phyloP scores from a whole-genome alignment of 2,329 filamentous ascomycete genomes.

The Aspergillus brasiliensis region DNA sequence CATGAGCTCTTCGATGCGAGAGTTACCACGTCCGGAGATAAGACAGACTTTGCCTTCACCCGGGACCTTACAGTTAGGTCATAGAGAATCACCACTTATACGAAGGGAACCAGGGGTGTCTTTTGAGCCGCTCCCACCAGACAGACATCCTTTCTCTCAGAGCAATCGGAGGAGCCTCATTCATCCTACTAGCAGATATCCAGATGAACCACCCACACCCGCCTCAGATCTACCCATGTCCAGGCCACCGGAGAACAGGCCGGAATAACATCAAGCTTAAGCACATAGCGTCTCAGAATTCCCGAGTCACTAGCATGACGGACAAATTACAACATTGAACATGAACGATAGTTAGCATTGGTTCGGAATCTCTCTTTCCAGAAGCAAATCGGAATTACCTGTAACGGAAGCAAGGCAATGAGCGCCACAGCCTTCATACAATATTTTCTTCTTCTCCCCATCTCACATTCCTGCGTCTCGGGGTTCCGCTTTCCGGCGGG shows the following conservation, averaged over 20 bases:
- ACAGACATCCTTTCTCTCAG: slow-evolving; percentile 29
- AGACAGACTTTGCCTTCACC: slow-evolving; percentile 34
- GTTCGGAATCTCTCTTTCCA: slow-evolving; percentile 24
- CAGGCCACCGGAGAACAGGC: slow-evolving; percentile 21
- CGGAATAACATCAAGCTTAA: slow-evolving; percentile 17
- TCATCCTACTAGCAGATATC: slow-evolving; percentile 26
- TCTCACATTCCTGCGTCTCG: background rate
- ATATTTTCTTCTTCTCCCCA: slow-evolving; percentile 6
- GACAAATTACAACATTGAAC: slow-evolving; percentile 28
- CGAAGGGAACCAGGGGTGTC: slow-evolving; percentile 27
- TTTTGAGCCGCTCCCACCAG: slow-evolving; percentile 24
- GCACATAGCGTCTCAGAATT: slow-evolving; percentile 7
- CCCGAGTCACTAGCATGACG: slow-evolving; percentile 19
- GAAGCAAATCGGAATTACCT: slow-evolving; percentile 18
- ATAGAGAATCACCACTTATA: slow-evolving; percentile 26
- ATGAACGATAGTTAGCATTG: slow-evolving; percentile 37
- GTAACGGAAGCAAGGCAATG: slow-evolving; percentile 18
- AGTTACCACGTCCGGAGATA: slow-evolving; percentile 32
- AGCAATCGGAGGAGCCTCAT: slow-evolving; percentile 26
- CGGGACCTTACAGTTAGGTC: slow-evolving; percentile 32
- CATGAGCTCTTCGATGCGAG: slow-evolving; percentile 26
- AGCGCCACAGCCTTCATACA: slow-evolving; percentile 13
- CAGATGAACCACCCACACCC: slow-evolving; percentile 25
- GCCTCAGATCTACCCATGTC: slow-evolving; percentile 24
- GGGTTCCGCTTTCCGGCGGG: background rate